Evolutionary conservation across 148 eudicot species (phyloP).

Genomic region (Chenopodium suecicum): DNA sequence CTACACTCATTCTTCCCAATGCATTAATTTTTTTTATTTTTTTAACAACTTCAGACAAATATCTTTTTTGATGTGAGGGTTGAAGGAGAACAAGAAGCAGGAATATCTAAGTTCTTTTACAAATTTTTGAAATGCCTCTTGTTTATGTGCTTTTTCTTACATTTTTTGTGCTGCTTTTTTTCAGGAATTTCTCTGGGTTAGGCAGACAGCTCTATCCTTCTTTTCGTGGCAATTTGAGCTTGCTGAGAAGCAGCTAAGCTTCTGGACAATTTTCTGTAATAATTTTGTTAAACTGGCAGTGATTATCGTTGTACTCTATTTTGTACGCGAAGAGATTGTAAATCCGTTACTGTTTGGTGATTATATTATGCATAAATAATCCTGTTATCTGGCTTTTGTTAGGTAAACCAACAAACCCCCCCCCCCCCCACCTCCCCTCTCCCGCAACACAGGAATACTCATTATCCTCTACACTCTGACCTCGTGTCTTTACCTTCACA

Average conservation of each 20-base stretch:
- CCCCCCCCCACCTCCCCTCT: neutral
- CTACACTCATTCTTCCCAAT: too few species aligned
- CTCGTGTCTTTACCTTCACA: too few species aligned
- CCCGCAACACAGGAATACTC: too few species aligned
- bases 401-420: neutral
- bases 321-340: neutral
- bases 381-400: neutral
- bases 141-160: neutral
- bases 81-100: neutral
- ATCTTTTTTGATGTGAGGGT: too few species aligned
- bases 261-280: constrained; percentile 1
- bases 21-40: too few species aligned
- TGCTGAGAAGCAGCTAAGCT: constrained; percentile 1
- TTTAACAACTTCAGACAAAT: too few species aligned
- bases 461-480: too few species aligned
- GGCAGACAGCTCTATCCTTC: neutral
- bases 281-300: neutral
- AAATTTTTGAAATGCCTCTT: neutral
- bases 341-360: neutral
- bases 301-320: neutral
- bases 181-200: neutral
- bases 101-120: neutral
- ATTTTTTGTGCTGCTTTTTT: neutral
- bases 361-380: neutral
- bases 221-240: neutral